These are phyloP conservation scores for Nepenthes mirabilis DNA, from an alignment of 148 eudicot genomes.

Conservation along the genomic window DNA sequence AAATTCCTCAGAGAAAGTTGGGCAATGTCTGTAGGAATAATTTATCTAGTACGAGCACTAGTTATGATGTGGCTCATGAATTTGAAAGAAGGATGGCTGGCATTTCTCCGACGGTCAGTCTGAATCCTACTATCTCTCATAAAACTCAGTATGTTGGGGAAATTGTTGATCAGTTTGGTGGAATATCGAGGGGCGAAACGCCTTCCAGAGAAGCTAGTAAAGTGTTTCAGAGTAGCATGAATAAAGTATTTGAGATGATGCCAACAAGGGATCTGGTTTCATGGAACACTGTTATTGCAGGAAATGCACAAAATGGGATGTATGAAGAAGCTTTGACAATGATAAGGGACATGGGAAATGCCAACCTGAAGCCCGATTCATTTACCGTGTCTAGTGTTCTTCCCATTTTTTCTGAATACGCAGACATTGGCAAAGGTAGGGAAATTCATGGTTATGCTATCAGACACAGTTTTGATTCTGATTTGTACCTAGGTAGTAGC, in stretches of 20 bases:
- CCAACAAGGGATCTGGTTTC: constrained; percentile 51
- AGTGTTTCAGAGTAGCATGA: constrained; percentile 20
- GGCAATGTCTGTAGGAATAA: too few species aligned
- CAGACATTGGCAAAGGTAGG: constrained; percentile 44
- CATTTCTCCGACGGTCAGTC: constrained; percentile 5
- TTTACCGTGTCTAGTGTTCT: constrained; percentile 58
- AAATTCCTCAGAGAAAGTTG: constrained; percentile 15
- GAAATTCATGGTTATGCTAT: constrained; percentile 67
- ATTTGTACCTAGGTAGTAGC: constrained; percentile 48
- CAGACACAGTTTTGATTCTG: constrained; percentile 35
- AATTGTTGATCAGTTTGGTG: too few species aligned
- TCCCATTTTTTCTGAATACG: constrained; percentile 49
- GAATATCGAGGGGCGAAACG: too few species aligned
- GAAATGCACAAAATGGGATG: constrained; percentile 58
- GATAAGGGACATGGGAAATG: constrained; percentile 46
- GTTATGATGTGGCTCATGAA: constrained; percentile 2
- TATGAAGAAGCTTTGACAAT: constrained; percentile 41
- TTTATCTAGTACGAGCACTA: not conserved
- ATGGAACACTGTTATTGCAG: constrained; percentile 72
- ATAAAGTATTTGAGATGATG: constrained; percentile 66
- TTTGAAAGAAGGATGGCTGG: constrained; percentile 5
- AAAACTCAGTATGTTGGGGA: too few species aligned
- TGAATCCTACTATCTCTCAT: too few species aligned
- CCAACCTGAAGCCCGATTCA: constrained; percentile 43
- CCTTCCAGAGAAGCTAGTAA: too few species aligned